A percentile compares a stretch with the other conserved stretches of the same genome.
phyloP scores from a whole-genome alignment of 257 asterid species.

The Anisodus acutangulus region DNA sequence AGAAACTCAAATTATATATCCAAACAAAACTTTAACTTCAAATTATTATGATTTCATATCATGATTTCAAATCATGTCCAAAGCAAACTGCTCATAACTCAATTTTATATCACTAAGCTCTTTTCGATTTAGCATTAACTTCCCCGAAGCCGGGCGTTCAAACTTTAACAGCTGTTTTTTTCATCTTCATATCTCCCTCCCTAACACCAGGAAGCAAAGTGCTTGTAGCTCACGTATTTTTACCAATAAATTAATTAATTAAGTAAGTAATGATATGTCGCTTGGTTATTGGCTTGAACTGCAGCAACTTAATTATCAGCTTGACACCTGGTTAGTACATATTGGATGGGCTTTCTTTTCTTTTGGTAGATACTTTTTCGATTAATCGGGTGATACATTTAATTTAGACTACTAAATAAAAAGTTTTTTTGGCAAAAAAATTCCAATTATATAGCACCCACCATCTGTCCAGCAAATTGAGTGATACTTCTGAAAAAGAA shows the following conservation, averaged over 20 bases:
- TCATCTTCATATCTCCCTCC: background rate
- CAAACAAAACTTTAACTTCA: too few relatives aligned
- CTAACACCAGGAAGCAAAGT: background rate
- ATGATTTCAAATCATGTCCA: too few relatives aligned
- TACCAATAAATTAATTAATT: too few relatives aligned
- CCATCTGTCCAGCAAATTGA: background rate
- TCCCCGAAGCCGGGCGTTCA: background rate
- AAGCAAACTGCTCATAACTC: too few relatives aligned
- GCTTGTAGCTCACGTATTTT: background rate
- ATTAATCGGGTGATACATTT: constrained; percentile 14
- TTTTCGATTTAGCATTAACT: too few relatives aligned
- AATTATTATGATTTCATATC: too few relatives aligned
- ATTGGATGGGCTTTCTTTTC: background rate
- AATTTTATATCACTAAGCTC: too few relatives aligned
- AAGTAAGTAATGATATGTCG: background rate
- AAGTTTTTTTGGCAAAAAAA: background rate
- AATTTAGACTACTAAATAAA: background rate
- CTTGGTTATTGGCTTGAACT: background rate
- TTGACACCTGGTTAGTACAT: background rate
- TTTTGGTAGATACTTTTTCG: background rate
- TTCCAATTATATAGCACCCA: too few relatives aligned
- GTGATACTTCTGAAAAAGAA: background rate
- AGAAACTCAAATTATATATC: too few relatives aligned
- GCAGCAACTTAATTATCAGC: background rate
- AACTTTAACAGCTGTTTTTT: background rate